These are phyloP conservation scores for Buddleja alternifolia DNA, from an alignment of 257 asterid genomes.

Conservation along the genomic window DNA sequence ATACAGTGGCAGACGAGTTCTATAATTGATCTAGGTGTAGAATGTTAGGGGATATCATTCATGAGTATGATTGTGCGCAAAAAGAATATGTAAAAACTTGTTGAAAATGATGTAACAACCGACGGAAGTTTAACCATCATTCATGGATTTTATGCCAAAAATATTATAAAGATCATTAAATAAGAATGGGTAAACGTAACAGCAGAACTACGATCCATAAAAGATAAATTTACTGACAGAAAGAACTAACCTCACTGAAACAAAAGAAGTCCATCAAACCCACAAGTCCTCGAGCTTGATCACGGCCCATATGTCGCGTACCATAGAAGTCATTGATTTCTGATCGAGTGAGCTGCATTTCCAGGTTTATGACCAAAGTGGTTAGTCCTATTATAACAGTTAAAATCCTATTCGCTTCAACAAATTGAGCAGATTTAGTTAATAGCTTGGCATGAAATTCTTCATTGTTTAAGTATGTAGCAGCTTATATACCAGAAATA, in stretches of 20 bases:
- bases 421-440: slow-evolving; percentile 7
- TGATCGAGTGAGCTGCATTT: slow-evolving; percentile 69
- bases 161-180: neutral
- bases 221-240: slow-evolving; percentile 21
- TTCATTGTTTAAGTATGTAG: slow-evolving; percentile 10
- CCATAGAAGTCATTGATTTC: slow-evolving; percentile 86
- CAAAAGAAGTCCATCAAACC: slow-evolving; percentile 98
- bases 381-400: neutral
- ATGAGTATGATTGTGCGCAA: too few relatives aligned
- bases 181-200: neutral
- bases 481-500: neutral
- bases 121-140: neutral
- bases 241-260: slow-evolving; percentile 86
- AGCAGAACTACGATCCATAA: neutral
- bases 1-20: too few relatives aligned
- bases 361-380: slow-evolving; percentile 13
- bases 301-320: slow-evolving; percentile 89
- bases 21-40: too few relatives aligned
- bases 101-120: neutral
- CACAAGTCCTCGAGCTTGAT: slow-evolving; percentile 83
- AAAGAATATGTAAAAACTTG: too few relatives aligned
- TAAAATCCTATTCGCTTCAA: slow-evolving; percentile 3
- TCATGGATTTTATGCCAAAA: neutral
- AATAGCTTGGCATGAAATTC: neutral
- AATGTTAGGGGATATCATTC: too few relatives aligned